Base-by-base conservation (phyloP, 441 rosid genomes). In the Jatropha multifida region DNA sequence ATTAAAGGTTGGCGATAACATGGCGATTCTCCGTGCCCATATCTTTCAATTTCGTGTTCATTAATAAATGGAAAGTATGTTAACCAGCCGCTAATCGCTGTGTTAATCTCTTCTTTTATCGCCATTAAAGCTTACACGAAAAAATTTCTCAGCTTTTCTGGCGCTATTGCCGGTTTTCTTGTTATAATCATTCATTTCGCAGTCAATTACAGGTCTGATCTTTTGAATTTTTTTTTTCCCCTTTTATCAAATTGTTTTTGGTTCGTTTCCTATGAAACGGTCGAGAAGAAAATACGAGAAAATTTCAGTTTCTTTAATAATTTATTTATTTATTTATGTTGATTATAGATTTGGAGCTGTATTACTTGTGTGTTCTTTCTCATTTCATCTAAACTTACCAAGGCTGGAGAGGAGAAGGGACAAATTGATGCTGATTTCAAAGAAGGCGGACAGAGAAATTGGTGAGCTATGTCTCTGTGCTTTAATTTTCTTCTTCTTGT, bases 401-500 rank as follows among this genome's bases (percentile, higher is more conserved):
- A 91, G 73, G 87, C 91, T 63, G 99, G 97, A 5, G 91, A 86
- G 81, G 94, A 91, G 64, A 93, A 82, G 86, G 91, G 90, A 71
- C 84, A 74, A 32, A 79, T 94, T 48, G 97, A 91, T 73, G 89
- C 87, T 73, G 94, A 91, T 52, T 94, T 93, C 72, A 94, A 90
- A 83, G 94, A 92, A 78, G 96, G 99, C 9, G 99, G 97, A 0
- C 99, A 94, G 81, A 83, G 99, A 77, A 90, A 94, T 80, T 94
- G 97, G 97, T 92, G 83, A n/a, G 46, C 23, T 68, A n/a, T 61
- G 9, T 27, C 17, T 52, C 58, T 8, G 7, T n/a, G 17, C 12
- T 54, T 13, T 38, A 37, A 20, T 46, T 44, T 5, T 67, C 54
- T 23, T 20, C 15, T 66, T 23, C 69, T 41, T 65, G 9, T 10